Evolutionary conservation across 208 protist species (phyloP), one percentile per base, ranked within the genome.

Genomic region (Blastocrithidia nonstop): DNA sequence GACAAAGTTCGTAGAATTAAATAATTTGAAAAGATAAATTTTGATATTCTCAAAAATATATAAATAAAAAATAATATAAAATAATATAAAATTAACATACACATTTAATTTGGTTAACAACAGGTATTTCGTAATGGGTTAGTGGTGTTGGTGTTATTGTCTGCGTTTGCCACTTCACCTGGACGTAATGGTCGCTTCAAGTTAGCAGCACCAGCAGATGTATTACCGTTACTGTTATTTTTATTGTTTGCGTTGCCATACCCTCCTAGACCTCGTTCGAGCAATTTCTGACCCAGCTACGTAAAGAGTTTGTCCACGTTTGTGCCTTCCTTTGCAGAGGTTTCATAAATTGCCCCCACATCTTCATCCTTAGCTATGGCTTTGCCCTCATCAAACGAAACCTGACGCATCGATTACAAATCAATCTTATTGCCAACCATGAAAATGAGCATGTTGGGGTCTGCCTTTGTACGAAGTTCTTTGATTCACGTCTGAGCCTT

Each of bases 341-440:
- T 79, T 48, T 94, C 87, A 54, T 79, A 86, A 47, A 92, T 85
- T 4, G 56, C 74, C 26, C 64, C 62, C 16, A 92, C 62, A 15
- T 68, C 80, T 43, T 90, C 78, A 45, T 85, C 68, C 0, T 50
- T 42, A 3, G 78, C 87, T 15, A 88, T 49, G 5, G 64, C 66
- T 40, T 55, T 59, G 0, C 75, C 87, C 11, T 91, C 80, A 38
- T 82, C 77, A 19, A 59, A 65, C 2, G 61, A 54, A 4, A 94
- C 82, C 69, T 86, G 73, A 21, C 87, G 75, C n/a, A n/a, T n/a
- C 49, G 70, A 66, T 53, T 93, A 87, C 17, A 98, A 50, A 62
- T 98, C 96, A 47, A 66, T 78, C 61, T 98, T 98, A 73, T 98
- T 98, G 42, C 95, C 95, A 1, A 94, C 63, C 40, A 99, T 83